Base-by-base conservation (phyloP, 75 land plant genomes). In the Pinus albicaulis region DNA sequence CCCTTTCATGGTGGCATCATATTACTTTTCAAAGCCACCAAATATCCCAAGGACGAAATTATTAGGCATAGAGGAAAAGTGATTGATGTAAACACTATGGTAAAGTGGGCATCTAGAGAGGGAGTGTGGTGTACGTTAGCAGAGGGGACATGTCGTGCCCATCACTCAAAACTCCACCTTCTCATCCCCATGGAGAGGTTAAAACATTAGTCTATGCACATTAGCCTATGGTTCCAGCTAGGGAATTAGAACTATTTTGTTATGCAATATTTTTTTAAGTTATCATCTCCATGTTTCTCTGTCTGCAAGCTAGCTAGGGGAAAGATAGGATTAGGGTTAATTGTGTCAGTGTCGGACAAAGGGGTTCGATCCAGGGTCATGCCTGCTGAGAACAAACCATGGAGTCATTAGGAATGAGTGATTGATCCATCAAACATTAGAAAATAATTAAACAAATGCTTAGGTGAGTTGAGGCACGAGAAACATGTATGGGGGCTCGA, bases 291-390 rank as follows among this genome's bases (percentile, higher is more conserved):
- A 61, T 62, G 65, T 62, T 62, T 62, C 28, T 62, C 5, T 62
- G 65, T 62, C 65, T 26, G 53, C 34, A 24, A 62, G 65, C 28
- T 62, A 62, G 65, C 13, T 4, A 26, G 26, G 26, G 4, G 17
- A 34, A 16, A 63, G 66, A 0, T 3, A 31, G 53, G 53, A 48
- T 11, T 48, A 48, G 53, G 53, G 12, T 48, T 10, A 48, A 48
- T 25, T 62, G 65, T 63, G 66, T 63, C 66, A 63, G 66, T 63
- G 66, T 63, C 66, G 66, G 66, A 26, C 36, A 63, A 63, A 63
- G 66, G 66, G 66, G 66, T 34, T 28, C 19, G 17, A 10, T 48
- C 25, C 26, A 8, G 16, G 63, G 14, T 11, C 61, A 59, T 22
- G 22, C 61, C 61, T 59, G 24, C 22, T 22, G 12, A 59, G 12